Percentiles rank a stretch among this genome's conserved stretches.
These are phyloP conservation scores for Elsinoe fawcettii DNA, from an alignment of 2,329 filamentous ascomycete genomes.

Conservation along the genomic window DNA sequence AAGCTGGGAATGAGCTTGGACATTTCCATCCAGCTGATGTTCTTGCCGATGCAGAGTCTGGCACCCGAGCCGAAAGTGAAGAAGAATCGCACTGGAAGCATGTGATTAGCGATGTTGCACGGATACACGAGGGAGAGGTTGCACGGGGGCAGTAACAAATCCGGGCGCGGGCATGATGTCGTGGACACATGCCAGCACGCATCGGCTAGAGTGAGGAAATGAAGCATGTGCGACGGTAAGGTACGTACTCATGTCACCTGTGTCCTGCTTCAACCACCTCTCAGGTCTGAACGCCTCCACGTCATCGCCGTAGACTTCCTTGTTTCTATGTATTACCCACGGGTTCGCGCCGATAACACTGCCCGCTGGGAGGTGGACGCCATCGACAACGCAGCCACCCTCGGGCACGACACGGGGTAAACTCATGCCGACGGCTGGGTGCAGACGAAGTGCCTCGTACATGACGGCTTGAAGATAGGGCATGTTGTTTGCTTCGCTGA, in stretches of 20 bases:
- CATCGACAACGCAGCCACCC: slow-evolving; percentile 32
- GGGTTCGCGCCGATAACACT: slow-evolving; percentile 28
- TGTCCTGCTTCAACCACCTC: slow-evolving; percentile 28
- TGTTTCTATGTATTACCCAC: slow-evolving; percentile 29
- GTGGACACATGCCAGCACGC: background rate
- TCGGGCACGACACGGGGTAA: slow-evolving; percentile 34
- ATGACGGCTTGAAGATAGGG: slow-evolving; percentile 39
- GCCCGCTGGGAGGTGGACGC: slow-evolving; percentile 27
- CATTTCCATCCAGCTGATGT: slow-evolving; percentile 33
- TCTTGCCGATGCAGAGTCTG: slow-evolving; percentile 23
- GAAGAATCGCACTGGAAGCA: slow-evolving; percentile 27
- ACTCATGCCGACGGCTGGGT: slow-evolving; percentile 36
- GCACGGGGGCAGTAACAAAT: background rate
- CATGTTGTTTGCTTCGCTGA: slow-evolving; percentile 29
- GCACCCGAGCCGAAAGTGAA: slow-evolving; percentile 31
- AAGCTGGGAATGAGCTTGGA: slow-evolving; percentile 30
- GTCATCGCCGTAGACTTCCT: slow-evolving; percentile 26
- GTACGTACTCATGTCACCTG: slow-evolving; percentile 19
- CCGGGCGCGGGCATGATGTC: background rate
- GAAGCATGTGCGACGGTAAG: background rate
- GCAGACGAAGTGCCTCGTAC: slow-evolving; percentile 36
- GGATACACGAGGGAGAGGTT: background rate
- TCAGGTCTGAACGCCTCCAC: slow-evolving; percentile 31
- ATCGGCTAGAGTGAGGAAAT: background rate
- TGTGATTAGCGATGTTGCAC: background rate